Evolutionary conservation across 805 yeast genomes (phyloP).

Genomic region (Komagataella mondaviorum): DNA sequence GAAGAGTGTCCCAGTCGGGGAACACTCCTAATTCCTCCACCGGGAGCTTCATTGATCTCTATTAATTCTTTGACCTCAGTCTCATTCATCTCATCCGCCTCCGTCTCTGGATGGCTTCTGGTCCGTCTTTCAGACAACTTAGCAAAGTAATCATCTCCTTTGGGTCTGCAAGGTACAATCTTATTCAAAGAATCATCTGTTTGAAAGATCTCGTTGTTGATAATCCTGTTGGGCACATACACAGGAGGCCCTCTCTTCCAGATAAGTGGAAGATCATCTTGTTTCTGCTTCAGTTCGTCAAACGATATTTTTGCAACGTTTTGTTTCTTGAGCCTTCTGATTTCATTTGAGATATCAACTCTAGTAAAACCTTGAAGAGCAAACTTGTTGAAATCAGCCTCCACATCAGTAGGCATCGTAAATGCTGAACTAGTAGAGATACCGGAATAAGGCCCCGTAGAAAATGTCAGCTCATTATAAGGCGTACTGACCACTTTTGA

Average conservation of each 20-base stretch:
- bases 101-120: conserved; percentile 4
- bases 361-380: conserved; percentile 17
- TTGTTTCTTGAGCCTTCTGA: conserved; percentile 8
- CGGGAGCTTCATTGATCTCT: conserved; percentile 7
- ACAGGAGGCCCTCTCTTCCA: conserved; percentile 66
- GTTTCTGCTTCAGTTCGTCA: neutral
- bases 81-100: conserved; percentile 9
- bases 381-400: conserved; percentile 18
- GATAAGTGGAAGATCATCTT: conserved; percentile 22
- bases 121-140: neutral
- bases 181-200: conserved; percentile 2
- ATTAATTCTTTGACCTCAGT: conserved; percentile 13
- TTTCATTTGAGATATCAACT: conserved; percentile 19
- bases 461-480: conserved; percentile 14
- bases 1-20: conserved; percentile 59
- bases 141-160: neutral
- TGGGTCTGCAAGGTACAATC: neutral
- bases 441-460: conserved; percentile 16
- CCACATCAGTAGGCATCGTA: conserved; percentile 20
- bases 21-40: conserved; percentile 13
- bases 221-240: conserved; percentile 24
- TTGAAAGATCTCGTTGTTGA: conserved; percentile 5
- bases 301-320: neutral
- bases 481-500: conserved; percentile 18
- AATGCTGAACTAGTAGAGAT: conserved; percentile 19